Evolutionary conservation across 768 basidiomycete genomes (phyloP), one percentile per base, ranked within the genome.

Genomic region (Lentinula lateritia): DNA sequence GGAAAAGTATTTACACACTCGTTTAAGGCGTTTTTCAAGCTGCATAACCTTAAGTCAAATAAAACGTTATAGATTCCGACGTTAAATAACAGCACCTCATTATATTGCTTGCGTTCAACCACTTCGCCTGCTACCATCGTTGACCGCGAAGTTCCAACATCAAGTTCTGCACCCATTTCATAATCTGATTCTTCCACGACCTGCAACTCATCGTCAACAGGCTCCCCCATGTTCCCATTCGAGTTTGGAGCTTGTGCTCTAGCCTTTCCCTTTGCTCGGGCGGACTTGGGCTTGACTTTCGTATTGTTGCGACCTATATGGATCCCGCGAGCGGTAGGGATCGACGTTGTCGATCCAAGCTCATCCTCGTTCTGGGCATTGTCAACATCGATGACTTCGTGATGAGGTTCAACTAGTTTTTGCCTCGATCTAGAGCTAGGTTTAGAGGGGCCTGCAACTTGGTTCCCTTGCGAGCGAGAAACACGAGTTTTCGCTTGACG

Each of bases 201-300:
- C 39, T 69, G 73, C 18, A 23, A 48, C 54, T 68, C 66, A 1
- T 61, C 62, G n/a, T 65, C 66, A 6, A 58, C 67, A 45, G 60
- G 58, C 58, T 1, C 15, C 58, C 18, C 38, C n/a, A 34, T 7
- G 36, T 20, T 59, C 16, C 45, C 8, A 54, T 64, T 6, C 43
- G 61, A 20, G 50, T 60, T 61, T 59, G 55, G 16, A 64, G 71
- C 38, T 67, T 69, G 50, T 54, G 68, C 73, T 53, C 68, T 76
- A 2, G 70, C 70, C 45, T 75, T 76, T 5, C 69, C 71, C 66
- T 76, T 79, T 6, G 66, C 69, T 62, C 74, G 75, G 35, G 60
- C 64, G 18, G 58, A 50, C 18, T 46, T 46, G 35, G 8, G 43
- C 38, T 59, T 20, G 28, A 15, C 20, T 50, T 16, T 36, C 34